Conservation (phyloP, 495 filamentous ascomycete species). For the Penicillium taxi region DNA sequence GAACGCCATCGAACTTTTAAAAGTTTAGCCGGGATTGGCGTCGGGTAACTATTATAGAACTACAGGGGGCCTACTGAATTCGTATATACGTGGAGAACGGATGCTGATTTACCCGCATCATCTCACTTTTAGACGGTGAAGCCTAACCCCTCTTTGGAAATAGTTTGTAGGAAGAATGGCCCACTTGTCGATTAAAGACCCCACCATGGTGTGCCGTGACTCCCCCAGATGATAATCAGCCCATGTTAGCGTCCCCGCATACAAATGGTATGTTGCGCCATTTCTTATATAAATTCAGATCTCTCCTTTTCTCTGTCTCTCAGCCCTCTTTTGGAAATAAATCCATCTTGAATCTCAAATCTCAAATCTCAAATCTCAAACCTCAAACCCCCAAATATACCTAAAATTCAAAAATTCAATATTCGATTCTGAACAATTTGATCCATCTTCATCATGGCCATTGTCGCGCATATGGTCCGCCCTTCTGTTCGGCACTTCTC, state of each 20-base stretch:
- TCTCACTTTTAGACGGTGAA: too few species aligned
- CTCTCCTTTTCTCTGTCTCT: not conserved
- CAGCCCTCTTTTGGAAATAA: not conserved
- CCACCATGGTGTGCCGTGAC: too few species aligned
- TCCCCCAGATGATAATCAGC: conserved; percentile 3
- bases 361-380: not conserved
- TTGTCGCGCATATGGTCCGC: conserved; percentile 26
- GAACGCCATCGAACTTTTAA: too few species aligned
- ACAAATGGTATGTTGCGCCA: too few species aligned
- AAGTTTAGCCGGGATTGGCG: too few species aligned
- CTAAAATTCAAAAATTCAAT: not conserved
- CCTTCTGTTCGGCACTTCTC: conserved; percentile 40
- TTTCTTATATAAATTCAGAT: not conserved
- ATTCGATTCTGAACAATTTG: not conserved
- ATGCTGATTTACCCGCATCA: too few species aligned
- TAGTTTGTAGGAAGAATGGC: too few species aligned
- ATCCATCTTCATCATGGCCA: conserved; percentile 18
- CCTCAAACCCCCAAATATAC: not conserved
- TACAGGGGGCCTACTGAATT: too few species aligned
- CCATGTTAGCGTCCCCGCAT: not conserved
- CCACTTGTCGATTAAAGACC: too few species aligned
- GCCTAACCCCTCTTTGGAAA: too few species aligned
- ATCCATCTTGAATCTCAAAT: not conserved
- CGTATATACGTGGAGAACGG: too few species aligned
- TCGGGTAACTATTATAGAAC: too few species aligned